Conservation (phyloP, 225 moss, liverwort and hornwort genomes). For the Neckera pumila region DNA sequence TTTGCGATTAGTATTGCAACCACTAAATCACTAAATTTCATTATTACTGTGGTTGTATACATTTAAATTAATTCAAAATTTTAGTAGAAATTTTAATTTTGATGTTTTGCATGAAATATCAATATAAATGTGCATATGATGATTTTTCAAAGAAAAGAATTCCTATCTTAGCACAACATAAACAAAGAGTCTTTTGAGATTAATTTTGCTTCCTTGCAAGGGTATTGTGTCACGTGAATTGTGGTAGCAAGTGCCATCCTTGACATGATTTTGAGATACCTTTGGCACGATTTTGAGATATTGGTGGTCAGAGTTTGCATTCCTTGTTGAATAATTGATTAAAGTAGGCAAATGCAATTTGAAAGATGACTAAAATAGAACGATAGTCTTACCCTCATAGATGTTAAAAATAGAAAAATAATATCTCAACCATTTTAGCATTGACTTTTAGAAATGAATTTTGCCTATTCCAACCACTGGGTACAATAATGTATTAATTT, state of each 20-base stretch:
- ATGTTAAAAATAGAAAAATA: background rate
- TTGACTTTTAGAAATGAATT: background rate
- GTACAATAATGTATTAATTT: background rate
- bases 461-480: accelerated
- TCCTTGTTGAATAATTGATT: accelerated
- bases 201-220: background rate
- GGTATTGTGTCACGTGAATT: background rate
- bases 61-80: background rate
- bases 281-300: background rate
- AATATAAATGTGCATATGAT: background rate
- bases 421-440: accelerated
- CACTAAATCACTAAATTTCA: background rate
- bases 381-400: background rate
- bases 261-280: background rate
- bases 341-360: background rate
- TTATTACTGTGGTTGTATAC: too few relatives aligned
- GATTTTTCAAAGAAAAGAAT: background rate
- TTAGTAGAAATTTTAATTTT: background rate
- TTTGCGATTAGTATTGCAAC: background rate
- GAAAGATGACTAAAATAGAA: background rate
- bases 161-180: too few relatives aligned
- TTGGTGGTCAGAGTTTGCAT: accelerated
- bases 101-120: background rate
- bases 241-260: background rate
- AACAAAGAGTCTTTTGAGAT: background rate